Evolutionary conservation across 2,329 filamentous ascomycete genomes (phyloP), one percentile per base, ranked within the genome.

Genomic region (Penicillium corylophilum): DNA sequence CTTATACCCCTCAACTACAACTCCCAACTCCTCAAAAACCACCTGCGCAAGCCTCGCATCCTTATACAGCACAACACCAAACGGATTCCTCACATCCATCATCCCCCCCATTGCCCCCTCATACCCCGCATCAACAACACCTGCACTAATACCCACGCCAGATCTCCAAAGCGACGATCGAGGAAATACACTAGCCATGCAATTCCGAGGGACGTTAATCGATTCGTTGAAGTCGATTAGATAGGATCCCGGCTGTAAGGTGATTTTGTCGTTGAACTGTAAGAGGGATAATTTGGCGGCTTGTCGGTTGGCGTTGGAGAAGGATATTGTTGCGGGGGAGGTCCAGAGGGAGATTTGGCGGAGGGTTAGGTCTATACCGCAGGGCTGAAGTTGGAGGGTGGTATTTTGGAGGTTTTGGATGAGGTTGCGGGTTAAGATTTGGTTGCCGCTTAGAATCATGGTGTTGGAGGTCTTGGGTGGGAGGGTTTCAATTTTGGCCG

Each of bases 51-150:
- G 59, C 46, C 65, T 71, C 0, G 71, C 72, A 53, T 71, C 53
- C 24, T 51, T 60, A 42, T 66, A 56, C 12, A 76, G 48, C 10
- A 63, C 47, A n/a, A 75, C 29, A 0, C 74, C 74, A 16, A 57
- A 33, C 1, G 66, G 66, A 62, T 74, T 74, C 26, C 56, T 53
- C 1, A 73, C 68, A 15, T 74, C 63, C 54, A 76, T 53, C 56
- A 76, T 53, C 18, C 66, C 71, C 0, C 73, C 73, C 10, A 76
- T 47, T 3, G 68, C 68, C 18, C 75, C 75, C 31, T 71, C 59
- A 53, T 77, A 77, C 3, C 74, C 75, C 20, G 66, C 65, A 55
- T 77, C 74, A 41, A 76, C 64, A 3, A 76, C 72, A 1, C 74
- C 74, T 9, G 74, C 71, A 29, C 48, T 56, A 13, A 77, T 48